These are phyloP conservation scores for Capsicum pubescens DNA, from an alignment of 257 asterid species.

Conservation along the genomic window DNA sequence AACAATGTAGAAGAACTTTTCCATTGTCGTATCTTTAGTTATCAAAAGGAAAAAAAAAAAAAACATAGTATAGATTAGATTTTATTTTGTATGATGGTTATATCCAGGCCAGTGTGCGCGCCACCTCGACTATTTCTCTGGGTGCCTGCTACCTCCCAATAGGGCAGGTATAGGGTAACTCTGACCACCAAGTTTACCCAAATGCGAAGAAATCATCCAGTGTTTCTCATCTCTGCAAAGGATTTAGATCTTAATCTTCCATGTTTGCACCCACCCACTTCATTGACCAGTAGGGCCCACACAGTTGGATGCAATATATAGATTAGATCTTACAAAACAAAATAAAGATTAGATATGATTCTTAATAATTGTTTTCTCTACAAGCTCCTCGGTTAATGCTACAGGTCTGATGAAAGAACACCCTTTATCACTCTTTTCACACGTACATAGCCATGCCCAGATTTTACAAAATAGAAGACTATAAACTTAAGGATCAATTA, in stretches of 20 bases:
- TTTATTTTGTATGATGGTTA: background rate
- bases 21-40: background rate
- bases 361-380: background rate
- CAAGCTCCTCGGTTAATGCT: background rate
- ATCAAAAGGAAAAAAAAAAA: background rate
- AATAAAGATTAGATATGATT: conserved; percentile 9
- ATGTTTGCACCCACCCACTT: background rate
- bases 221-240: background rate
- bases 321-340: background rate
- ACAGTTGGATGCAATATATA: background rate
- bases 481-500: background rate
- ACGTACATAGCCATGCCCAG: conserved; percentile 1
- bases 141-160: background rate
- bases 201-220: background rate
- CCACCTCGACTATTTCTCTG: background rate
- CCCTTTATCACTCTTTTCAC: background rate
- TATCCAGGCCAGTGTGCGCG: background rate
- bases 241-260: background rate
- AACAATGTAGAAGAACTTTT: background rate
- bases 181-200: background rate
- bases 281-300: background rate
- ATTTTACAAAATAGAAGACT: background rate
- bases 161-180: background rate
- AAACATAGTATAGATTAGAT: background rate
- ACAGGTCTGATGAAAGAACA: conserved; percentile 9